Base-by-base conservation (phyloP, 345 rosid species). In the Clausena lansium region DNA sequence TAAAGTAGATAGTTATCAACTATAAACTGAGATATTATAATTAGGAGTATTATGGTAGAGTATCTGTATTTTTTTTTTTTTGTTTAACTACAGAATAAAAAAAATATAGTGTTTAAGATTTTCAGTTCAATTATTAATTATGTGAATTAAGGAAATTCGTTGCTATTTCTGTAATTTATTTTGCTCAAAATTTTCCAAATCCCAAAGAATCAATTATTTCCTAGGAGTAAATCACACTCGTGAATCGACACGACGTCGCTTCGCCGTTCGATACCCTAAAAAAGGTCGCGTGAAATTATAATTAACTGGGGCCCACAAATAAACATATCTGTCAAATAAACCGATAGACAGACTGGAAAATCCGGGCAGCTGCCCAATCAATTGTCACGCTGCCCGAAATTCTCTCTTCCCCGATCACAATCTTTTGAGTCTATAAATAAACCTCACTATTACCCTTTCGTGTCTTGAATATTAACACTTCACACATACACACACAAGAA, bases 271-370 rank as follows among this genome's bases (percentile, higher is more conserved):
- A 22, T 22, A 63, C 25, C 19, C 27, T 2, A 17, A 10, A 15
- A 10, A 15, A 28, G 8, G 39, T 64, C 22, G 45, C 61, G 70
- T 75, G 47, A 27, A 75, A 35, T 32, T 63, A 30, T 22, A 32
- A 63, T 11, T 9, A 35, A 2, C 20, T 17, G 77, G 77, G 70
- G 0, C 61, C 61, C 36, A 30, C 39, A 22, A 52, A 19, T 19
- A 47, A n/a, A 22, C n/a, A 6, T 38, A 65, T 50, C 80, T 72
- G 77, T 70, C 67, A 60, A 60, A 17, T 39, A 68, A 62, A 59
- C 77, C 50, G 45, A 79, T 79, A 57, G 77, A 82, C 83, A 85
- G 78, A 60, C 80, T 86, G 83, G 79, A 79, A 67, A 71, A 70
- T 28, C 19, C 58, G 89, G 86, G 33, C 83, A 81, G 80, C 79